Evolutionary conservation across 495 filamentous ascomycete species (phyloP).

Genomic region (Aspergillus conjunctus): DNA sequence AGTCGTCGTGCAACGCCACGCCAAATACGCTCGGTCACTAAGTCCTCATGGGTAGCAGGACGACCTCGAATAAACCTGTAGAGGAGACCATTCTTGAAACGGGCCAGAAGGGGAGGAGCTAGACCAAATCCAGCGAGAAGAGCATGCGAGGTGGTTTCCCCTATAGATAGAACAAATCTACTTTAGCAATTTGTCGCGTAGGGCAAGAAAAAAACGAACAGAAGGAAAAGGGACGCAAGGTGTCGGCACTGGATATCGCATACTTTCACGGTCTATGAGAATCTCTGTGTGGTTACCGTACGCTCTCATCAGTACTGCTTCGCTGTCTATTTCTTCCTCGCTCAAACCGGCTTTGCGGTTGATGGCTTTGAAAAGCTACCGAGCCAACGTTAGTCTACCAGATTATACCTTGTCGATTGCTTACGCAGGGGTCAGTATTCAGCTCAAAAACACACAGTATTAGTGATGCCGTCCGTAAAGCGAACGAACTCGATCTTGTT

Average conservation of each 20-base stretch:
- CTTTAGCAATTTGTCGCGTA: constrained; percentile 43
- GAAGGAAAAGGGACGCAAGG: constrained; percentile 13
- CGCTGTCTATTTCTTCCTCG: constrained; percentile 75
- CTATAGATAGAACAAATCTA: constrained; percentile 45
- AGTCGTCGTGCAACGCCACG: constrained; percentile 79
- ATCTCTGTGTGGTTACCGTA: constrained; percentile 94
- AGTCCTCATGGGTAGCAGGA: constrained; percentile 75
- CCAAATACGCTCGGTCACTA: constrained; percentile 72
- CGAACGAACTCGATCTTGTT: constrained; percentile 84
- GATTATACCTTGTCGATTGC: background rate
- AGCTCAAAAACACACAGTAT: constrained; percentile 67
- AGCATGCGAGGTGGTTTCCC: constrained; percentile 68
- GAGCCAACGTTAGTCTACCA: constrained; percentile 27
- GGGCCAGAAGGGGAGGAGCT: constrained; percentile 83
- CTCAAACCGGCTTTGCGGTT: constrained; percentile 78
- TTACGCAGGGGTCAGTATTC: constrained; percentile 6
- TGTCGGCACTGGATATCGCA: constrained; percentile 40
- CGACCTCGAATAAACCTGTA: constrained; percentile 86
- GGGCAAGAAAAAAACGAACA: constrained; percentile 29
- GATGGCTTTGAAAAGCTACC: constrained; percentile 78
- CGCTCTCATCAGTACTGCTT: constrained; percentile 87
- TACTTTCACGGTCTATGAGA: constrained; percentile 94
- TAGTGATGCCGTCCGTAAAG: constrained; percentile 98
- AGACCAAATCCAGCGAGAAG: constrained; percentile 77
- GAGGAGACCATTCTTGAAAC: constrained; percentile 94